Conservation (phyloP, 306 rosid genomes). For the Cicer yamashitae region DNA sequence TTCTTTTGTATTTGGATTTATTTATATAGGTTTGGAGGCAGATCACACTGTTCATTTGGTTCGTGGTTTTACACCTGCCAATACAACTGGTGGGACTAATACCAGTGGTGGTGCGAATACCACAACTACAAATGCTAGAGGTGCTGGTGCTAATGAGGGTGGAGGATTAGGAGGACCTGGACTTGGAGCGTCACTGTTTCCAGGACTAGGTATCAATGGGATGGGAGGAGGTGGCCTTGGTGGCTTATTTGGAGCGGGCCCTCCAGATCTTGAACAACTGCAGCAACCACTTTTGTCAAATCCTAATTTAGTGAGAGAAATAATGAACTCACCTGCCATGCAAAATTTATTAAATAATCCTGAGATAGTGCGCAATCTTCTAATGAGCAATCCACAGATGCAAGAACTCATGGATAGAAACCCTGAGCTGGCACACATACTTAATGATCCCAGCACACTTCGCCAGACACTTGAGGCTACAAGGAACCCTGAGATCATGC, state of each 20-base stretch:
- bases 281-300: constrained; percentile 75
- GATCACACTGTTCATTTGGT: constrained; percentile 88
- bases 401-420: constrained; percentile 84
- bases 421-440: constrained; percentile 84
- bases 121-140: constrained; percentile 55
- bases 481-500: constrained; percentile 93
- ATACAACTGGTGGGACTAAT: constrained; percentile 57
- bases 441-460: constrained; percentile 84
- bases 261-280: constrained; percentile 77
- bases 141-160: constrained; percentile 62
- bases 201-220: constrained; percentile 66
- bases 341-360: constrained; percentile 77
- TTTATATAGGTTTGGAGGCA: constrained; percentile 71
- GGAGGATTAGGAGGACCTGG: constrained; percentile 66
- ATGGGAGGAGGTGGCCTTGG: constrained; percentile 59
- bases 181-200: constrained; percentile 65
- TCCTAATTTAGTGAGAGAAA: constrained; percentile 75
- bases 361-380: constrained; percentile 72
- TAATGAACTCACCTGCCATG: constrained; percentile 80
- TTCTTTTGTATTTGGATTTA: constrained; percentile 18
- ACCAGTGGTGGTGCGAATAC: constrained; percentile 52
- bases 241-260: constrained; percentile 68
- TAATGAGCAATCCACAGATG: constrained; percentile 89
- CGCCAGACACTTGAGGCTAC: constrained; percentile 91
- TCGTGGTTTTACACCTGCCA: constrained; percentile 71